Evolutionary conservation across 768 basidiomycete species (phyloP).

Genomic region (Boletus rex-veris): DNA sequence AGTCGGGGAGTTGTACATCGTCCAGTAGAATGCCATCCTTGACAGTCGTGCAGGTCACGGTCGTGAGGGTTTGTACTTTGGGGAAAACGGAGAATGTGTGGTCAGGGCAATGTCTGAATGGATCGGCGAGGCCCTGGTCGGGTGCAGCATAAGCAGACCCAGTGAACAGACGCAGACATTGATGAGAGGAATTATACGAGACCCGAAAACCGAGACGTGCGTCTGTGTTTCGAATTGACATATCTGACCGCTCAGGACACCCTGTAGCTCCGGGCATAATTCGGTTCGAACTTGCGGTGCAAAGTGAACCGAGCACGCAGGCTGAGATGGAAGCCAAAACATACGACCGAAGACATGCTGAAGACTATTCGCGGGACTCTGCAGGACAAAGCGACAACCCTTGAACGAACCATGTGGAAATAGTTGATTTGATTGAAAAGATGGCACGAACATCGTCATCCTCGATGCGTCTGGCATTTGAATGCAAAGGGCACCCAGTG

Average conservation of each 20-base stretch:
- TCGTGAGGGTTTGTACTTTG: constrained; percentile 51
- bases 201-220: neutral
- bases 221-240: neutral
- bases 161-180: constrained; percentile 30
- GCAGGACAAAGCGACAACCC: too few relatives aligned
- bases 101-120: constrained; percentile 39
- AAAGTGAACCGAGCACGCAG: constrained; percentile 4
- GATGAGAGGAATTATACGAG: constrained; percentile 19
- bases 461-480: too few relatives aligned
- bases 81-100: constrained; percentile 44
- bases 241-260: too few relatives aligned
- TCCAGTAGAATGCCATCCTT: constrained; percentile 36
- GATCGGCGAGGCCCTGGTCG: constrained; percentile 31
- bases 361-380: neutral
- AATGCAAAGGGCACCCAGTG: too few relatives aligned
- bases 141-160: neutral
- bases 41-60: constrained; percentile 8
- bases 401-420: too few relatives aligned
- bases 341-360: constrained; percentile 26
- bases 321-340: constrained; percentile 21
- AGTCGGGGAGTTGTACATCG: constrained; percentile 40
- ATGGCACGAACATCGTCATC: too few relatives aligned
- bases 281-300: constrained; percentile 19
- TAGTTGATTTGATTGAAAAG: too few relatives aligned
- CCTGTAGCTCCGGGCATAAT: neutral